Conservation (phyloP, 2,329 filamentous ascomycete species). For the Microsporum ferrugineum region DNA sequence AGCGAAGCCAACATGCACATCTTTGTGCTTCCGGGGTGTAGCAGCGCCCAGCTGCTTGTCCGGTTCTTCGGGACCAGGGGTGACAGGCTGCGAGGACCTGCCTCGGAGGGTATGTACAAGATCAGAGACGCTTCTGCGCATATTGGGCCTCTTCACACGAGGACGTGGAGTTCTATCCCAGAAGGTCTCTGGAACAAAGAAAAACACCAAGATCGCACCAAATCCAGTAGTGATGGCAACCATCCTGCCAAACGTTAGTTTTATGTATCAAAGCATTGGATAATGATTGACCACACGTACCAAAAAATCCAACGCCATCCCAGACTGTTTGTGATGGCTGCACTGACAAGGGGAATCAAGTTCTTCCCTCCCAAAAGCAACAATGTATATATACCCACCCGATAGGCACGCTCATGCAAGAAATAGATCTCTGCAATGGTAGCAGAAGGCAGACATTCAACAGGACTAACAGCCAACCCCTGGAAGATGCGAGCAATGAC, state of each 20-base stretch:
- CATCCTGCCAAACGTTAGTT: slow-evolving; percentile 45
- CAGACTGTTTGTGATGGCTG: slow-evolving; percentile 64
- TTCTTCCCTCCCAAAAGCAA: slow-evolving; percentile 87
- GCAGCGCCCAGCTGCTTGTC: slow-evolving; percentile 14
- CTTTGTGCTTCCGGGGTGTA: slow-evolving; percentile 20
- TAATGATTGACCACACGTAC: slow-evolving; percentile 34
- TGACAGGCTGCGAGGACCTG: slow-evolving; percentile 16
- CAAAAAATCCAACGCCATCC: slow-evolving; percentile 90
- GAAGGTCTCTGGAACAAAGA: slow-evolving; percentile 91
- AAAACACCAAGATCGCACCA: slow-evolving; percentile 60
- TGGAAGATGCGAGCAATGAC: slow-evolving; percentile 75
- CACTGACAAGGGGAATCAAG: slow-evolving; percentile 73
- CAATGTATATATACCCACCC: slow-evolving; percentile 85
- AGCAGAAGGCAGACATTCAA: slow-evolving; percentile 84
- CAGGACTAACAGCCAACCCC: slow-evolving; percentile 75
- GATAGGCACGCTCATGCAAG: slow-evolving; percentile 82
- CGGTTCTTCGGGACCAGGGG: slow-evolving; percentile 4
- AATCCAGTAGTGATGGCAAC: slow-evolving; percentile 69
- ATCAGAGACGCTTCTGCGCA: slow-evolving; percentile 29
- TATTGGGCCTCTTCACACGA: slow-evolving; percentile 32
- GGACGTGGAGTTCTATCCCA: slow-evolving; percentile 71
- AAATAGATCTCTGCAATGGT: slow-evolving; percentile 97
- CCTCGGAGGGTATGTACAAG: slow-evolving; percentile 29
- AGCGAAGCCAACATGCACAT: slow-evolving; percentile 49
- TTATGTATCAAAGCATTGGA: not conserved